These are phyloP conservation scores for Erythrobasidium yunnanense DNA, from an alignment of 768 basidiomycete genomes.

Conservation along the genomic window DNA sequence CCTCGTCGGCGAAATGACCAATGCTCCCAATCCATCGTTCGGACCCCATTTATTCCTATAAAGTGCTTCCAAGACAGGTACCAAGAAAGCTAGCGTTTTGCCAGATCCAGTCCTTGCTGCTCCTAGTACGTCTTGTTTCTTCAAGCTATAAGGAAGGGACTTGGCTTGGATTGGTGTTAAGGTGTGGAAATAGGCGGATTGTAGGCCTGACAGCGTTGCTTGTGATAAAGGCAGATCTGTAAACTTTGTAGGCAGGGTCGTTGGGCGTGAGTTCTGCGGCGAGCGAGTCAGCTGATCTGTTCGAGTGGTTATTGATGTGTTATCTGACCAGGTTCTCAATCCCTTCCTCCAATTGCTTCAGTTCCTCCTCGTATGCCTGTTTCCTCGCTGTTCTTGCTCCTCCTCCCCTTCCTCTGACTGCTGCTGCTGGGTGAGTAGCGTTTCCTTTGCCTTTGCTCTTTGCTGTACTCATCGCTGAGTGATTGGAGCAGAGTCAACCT, in stretches of 20 bases:
- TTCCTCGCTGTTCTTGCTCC: slow-evolving; percentile 1
- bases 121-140: slow-evolving; percentile 57
- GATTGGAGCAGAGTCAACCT: neutral
- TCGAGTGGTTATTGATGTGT: neutral
- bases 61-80: slow-evolving; percentile 57
- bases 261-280: slow-evolving; percentile 5
- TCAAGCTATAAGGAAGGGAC: slow-evolving; percentile 53
- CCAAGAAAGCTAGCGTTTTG: slow-evolving; percentile 62
- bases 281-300: neutral
- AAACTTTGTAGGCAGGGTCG: slow-evolving; percentile 18
- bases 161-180: slow-evolving; percentile 72
- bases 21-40: slow-evolving; percentile 66
- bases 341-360: slow-evolving; percentile 26
- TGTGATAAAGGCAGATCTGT: slow-evolving; percentile 30
- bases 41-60: slow-evolving; percentile 61
- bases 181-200: slow-evolving; percentile 69
- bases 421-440: too few relatives aligned
- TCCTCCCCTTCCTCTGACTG: slow-evolving; percentile 3
- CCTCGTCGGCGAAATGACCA: slow-evolving; percentile 86
- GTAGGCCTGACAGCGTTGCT: slow-evolving; percentile 53
- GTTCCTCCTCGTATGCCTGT: slow-evolving; percentile 10
- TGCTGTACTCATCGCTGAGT: neutral
- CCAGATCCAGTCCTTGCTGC: slow-evolving; percentile 63
- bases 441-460: slow-evolving; percentile 12
- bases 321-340: slow-evolving; percentile 13